Evolutionary conservation across 208 protist genomes (phyloP).

Genomic region (Leishmania major): DNA sequence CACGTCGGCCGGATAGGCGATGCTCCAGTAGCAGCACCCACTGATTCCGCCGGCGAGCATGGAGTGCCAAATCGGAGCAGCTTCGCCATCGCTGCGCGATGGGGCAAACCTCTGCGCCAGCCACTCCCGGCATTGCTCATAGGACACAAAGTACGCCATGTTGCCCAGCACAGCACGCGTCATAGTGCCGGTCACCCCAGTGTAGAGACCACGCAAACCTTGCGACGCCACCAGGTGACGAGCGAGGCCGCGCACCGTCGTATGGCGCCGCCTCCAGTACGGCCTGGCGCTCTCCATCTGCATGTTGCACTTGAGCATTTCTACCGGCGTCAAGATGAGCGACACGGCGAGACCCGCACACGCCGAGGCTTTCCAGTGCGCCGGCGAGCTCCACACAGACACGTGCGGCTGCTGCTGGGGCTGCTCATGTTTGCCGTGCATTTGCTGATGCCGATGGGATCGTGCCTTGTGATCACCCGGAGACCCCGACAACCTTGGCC

Average conservation of each 20-base stretch:
- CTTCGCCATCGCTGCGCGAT: constrained; percentile 15
- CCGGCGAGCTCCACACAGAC: constrained; percentile 24
- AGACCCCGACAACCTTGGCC: neutral
- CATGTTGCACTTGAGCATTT: constrained; percentile 74
- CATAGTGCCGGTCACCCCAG: constrained; percentile 59
- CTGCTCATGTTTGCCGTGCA: neutral
- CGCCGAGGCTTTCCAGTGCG: constrained; percentile 38
- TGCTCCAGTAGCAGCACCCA: constrained; percentile 77
- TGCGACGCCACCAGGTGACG: constrained; percentile 4
- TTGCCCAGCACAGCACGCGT: constrained; percentile 77
- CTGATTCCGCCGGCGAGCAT: constrained; percentile 78
- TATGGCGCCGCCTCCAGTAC: constrained; percentile 18
- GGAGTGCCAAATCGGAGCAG: constrained; percentile 42
- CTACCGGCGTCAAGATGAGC: constrained; percentile 69
- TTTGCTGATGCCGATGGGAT: neutral
- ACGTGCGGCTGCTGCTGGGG: neutral
- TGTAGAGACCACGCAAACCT: constrained; percentile 58
- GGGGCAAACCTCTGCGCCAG: constrained; percentile 21
- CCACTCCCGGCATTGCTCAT: constrained; percentile 56
- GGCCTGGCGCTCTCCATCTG: constrained; percentile 40
- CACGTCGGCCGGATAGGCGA: constrained; percentile 86
- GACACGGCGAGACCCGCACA: constrained; percentile 58
- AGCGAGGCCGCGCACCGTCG: constrained; percentile 18
- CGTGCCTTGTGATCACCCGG: neutral
- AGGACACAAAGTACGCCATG: constrained; percentile 77